Conservation (phyloP, 2,329 filamentous ascomycete genomes). For the Huntiella bhutanensis region DNA sequence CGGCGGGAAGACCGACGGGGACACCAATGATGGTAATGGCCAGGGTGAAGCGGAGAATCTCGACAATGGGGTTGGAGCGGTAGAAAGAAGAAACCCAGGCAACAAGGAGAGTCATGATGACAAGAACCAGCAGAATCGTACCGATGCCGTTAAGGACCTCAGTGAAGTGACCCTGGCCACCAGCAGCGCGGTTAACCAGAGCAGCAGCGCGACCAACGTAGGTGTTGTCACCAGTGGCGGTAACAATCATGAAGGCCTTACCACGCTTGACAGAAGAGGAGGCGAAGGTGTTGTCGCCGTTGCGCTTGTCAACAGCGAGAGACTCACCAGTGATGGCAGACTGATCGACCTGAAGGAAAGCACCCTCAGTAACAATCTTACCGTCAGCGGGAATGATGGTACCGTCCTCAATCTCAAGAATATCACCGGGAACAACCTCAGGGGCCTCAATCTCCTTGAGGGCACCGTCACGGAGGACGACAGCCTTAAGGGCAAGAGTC, state of each 20-base stretch:
- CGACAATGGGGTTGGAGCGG: conserved; percentile 61
- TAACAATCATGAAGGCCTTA: conserved; percentile 66
- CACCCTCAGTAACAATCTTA: conserved; percentile 63
- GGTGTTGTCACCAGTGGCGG: conserved; percentile 71
- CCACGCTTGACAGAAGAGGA: conserved; percentile 84
- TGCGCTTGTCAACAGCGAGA: conserved; percentile 75
- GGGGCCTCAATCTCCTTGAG: conserved; percentile 65
- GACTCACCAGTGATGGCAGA: conserved; percentile 85
- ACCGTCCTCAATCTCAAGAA: conserved; percentile 71
- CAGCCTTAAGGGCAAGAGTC: conserved; percentile 71
- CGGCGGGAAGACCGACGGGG: conserved; percentile 78
- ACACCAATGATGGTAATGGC: conserved; percentile 86
- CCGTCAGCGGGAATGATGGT: conserved; percentile 84
- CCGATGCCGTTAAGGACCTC: conserved; percentile 79
- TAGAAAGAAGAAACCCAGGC: conserved; percentile 83
- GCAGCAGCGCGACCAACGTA: conserved; percentile 80
- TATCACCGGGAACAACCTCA: conserved; percentile 76
- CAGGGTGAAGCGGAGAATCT: conserved; percentile 67
- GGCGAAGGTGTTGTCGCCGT: conserved; percentile 61
- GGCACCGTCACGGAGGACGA: conserved; percentile 61
- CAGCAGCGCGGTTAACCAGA: conserved; percentile 58
- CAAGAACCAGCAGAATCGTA: conserved; percentile 58
- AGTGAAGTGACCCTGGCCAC: conserved; percentile 70
- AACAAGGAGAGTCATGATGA: conserved; percentile 60
- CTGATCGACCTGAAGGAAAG: conserved; percentile 80